Base-by-base conservation (phyloP, 495 filamentous ascomycete genomes). In the Penicillium coprophilum region DNA sequence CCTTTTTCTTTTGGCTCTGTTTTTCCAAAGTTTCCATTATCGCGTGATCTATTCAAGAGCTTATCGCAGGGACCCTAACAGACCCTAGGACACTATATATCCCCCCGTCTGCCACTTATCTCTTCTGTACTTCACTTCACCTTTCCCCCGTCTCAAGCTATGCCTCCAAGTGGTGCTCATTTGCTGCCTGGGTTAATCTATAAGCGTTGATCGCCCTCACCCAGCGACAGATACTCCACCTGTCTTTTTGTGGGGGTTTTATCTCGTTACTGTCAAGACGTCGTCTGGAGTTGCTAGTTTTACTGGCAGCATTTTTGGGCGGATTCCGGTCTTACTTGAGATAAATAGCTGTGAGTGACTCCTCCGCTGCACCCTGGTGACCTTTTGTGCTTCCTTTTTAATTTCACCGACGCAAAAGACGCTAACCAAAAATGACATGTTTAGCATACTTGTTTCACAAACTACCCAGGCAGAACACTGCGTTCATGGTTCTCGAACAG, bases 161-260 rank as follows among this genome's bases (percentile, higher is more conserved):
- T 63, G 66, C 46, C 54, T 56, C 43, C 41, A 15, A 53, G 40
- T 17, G 45, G n/a, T 38, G 12, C 46, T 43, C 53, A 39, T 31
- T 46, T 52, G 46, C 53, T 52, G 44, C 46, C 57, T 56, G 59
- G 55, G 46, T 53, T 62, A 30, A 65, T 60, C 46, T 51, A 52
- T 27, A 60, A 58, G 55, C 62, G 59, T 31, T 68, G 62, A 68
- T 61, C 40, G 30, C 54, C 31, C 41, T 24, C 9, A 28, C 40
- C 19, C 28, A 15, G 32, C 44, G n/a, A 39, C 27, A 31, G n/a
- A 39, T 19, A 13, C 11, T 39, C 51, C 17, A 50, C 27, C 31
- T 46, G n/a, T 20, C 21, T 21, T 36, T 21, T 43, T 34, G 19
- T 20, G 24, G 19, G 23, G 9, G 19, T 4, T 13, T 45, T 28